Percentiles rank a stretch among this genome's conserved stretches.
These are phyloP conservation scores for Endothia cerciana DNA, from an alignment of 2,329 filamentous ascomycete genomes.

Conservation along the genomic window DNA sequence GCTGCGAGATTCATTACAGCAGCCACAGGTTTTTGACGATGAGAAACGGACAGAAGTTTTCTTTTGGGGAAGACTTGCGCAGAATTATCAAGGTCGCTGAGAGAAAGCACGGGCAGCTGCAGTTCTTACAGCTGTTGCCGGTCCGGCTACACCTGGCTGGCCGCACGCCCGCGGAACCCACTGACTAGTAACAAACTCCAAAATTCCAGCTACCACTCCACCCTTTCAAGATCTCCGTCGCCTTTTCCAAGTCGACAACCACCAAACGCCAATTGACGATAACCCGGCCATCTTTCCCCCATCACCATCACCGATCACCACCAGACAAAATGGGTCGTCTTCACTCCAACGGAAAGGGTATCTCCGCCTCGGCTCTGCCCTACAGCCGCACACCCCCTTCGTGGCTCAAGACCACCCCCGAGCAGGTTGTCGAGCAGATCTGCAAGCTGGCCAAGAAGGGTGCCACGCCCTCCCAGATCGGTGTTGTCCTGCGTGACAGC, in stretches of 20 bases:
- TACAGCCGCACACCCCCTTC: conserved; percentile 92
- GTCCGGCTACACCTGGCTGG: not conserved
- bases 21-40: not conserved
- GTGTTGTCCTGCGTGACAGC: conserved; percentile 96
- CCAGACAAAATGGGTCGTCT: conserved; percentile 85
- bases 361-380: conserved; percentile 91
- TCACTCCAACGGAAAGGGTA: conserved; percentile 99
- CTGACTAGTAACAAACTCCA: conserved; percentile 18
- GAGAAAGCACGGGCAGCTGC: not conserved
- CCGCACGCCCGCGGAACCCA: conserved; percentile 5
- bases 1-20: not conserved
- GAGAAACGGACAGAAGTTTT: not conserved
- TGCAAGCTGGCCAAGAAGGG: conserved; percentile 99
- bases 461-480: conserved; percentile 97
- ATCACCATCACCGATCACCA: conserved; percentile 14
- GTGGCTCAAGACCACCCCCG: conserved; percentile 98
- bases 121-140: not conserved
- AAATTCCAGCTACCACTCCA: conserved; percentile 23
- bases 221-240: conserved; percentile 28
- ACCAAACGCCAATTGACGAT: conserved; percentile 32
- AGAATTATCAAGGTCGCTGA: too few relatives aligned
- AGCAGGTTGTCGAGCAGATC: conserved; percentile 99
- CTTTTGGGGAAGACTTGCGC: not conserved
- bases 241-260: conserved; percentile 32
- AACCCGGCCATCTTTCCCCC: conserved; percentile 35